Percentiles rank a stretch among this genome's conserved stretches.
Conservation (phyloP, 768 basidiomycete genomes). For the Mycena alexandri region DNA sequence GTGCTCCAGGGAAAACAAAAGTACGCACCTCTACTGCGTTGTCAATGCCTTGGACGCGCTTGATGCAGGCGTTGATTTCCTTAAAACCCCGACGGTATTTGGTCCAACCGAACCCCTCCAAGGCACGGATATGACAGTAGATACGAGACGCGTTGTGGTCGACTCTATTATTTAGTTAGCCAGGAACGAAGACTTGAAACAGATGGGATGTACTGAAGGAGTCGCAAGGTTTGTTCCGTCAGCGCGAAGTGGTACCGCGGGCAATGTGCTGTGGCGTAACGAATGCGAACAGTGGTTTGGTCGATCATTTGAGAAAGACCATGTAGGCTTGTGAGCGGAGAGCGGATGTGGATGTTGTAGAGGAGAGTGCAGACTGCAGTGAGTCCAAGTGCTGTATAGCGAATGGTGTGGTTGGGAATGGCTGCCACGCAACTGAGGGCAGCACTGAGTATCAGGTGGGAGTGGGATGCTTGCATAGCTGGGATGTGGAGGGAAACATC, state of each 20-base stretch:
- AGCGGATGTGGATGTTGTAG: background rate
- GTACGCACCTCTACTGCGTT: background rate
- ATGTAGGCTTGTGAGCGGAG: background rate
- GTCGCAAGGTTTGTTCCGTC: background rate
- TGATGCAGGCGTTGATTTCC: background rate
- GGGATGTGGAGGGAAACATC: slow-evolving; percentile 7
- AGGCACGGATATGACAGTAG: background rate
- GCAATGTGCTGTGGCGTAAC: background rate
- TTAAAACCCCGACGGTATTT: slow-evolving; percentile 1
- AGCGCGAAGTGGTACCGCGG: background rate
- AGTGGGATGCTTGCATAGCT: background rate
- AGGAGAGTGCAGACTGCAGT: background rate
- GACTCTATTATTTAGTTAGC: background rate
- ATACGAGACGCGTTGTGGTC: background rate
- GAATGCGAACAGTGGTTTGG: background rate
- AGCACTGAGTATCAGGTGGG: background rate
- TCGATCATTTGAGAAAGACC: background rate
- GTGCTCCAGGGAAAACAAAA: background rate
- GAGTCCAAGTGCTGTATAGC: background rate
- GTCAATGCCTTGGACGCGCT: background rate
- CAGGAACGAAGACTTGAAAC: background rate
- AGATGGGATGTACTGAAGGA: background rate
- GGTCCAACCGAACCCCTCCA: background rate
- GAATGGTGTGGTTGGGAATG: background rate
- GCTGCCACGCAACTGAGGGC: background rate